These are phyloP conservation scores for Aspergillus amoenus DNA, from an alignment of 2,329 filamentous ascomycete genomes.

Conservation along the genomic window DNA sequence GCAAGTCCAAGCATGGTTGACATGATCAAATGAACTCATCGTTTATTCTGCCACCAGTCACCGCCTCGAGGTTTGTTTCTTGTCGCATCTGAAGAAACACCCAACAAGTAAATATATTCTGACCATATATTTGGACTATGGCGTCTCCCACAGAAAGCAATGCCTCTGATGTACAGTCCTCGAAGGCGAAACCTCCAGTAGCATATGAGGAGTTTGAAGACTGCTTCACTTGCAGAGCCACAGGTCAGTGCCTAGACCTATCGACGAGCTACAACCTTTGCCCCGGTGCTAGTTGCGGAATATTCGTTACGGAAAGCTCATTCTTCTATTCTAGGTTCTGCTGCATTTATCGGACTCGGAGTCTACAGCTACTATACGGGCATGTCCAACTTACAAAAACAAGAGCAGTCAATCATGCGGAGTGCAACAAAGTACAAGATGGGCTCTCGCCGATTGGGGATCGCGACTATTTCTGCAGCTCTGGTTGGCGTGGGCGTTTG, in stretches of 20 bases:
- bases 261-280: not conserved
- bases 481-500: conserved; percentile 71
- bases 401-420: conserved; percentile 61
- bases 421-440: conserved; percentile 72
- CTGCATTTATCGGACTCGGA: conserved; percentile 72
- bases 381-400: conserved; percentile 67
- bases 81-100: not conserved
- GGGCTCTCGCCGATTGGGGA: conserved; percentile 66
- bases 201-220: conserved; percentile 52
- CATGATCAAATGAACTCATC: conserved; percentile 10
- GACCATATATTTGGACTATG: conserved; percentile 33
- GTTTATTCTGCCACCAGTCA: conserved; percentile 32
- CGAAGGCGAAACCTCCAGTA: conserved; percentile 61
- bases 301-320: not conserved
- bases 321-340: conserved; percentile 56
- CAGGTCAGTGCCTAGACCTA: conserved; percentile 55
- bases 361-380: conserved; percentile 77
- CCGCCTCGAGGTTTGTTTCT: conserved; percentile 24
- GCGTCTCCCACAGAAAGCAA: conserved; percentile 21
- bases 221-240: conserved; percentile 68
- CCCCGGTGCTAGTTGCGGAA: not conserved
- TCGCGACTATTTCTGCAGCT: conserved; percentile 65
- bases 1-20: not conserved
- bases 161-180: conserved; percentile 54
- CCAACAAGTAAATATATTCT: not conserved